Evolutionary conservation across 495 filamentous ascomycete species (phyloP).

Genomic region (Cercophora scortea): DNA sequence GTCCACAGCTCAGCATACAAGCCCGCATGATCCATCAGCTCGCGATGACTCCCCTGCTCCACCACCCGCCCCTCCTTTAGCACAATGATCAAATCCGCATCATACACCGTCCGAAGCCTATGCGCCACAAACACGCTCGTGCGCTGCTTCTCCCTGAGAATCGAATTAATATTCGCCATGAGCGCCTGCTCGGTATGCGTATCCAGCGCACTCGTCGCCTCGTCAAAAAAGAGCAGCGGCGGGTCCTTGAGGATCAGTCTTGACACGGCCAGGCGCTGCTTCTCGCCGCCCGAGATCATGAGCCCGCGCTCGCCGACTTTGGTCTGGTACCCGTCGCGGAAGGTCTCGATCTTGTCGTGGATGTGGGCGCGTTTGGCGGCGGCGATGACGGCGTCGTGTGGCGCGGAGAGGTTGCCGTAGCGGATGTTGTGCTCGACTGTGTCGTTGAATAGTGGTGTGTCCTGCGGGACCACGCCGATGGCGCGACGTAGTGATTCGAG

Average conservation of each 20-base stretch:
- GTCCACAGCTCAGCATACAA: conserved; percentile 87
- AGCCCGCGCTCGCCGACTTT: conserved; percentile 92
- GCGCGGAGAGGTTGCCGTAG: conserved; percentile 82
- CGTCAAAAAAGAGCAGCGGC: conserved; percentile 90
- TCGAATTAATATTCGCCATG: conserved; percentile 88
- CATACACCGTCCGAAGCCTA: conserved; percentile 83
- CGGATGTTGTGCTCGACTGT: conserved; percentile 91
- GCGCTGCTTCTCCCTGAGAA: conserved; percentile 77
- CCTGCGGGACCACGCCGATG: conserved; percentile 95
- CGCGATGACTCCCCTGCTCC: conserved; percentile 77
- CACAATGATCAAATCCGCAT: conserved; percentile 91
- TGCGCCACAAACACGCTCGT: conserved; percentile 96
- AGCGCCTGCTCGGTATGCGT: conserved; percentile 92
- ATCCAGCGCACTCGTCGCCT: conserved; percentile 92
- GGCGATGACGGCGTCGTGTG: conserved; percentile 60
- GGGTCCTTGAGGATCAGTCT: conserved; percentile 87
- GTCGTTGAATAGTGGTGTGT: conserved; percentile 94
- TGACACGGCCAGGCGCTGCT: conserved; percentile 85
- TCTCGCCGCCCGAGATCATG: conserved; percentile 98
- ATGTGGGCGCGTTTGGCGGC: conserved; percentile 78
- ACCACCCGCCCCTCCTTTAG: conserved; percentile 74
- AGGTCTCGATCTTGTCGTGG: conserved; percentile 66
- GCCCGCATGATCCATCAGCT: conserved; percentile 71
- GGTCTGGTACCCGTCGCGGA: conserved; percentile 83
- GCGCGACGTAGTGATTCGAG: conserved; percentile 73